Percentiles rank a stretch among this genome's conserved stretches.
These are phyloP conservation scores for Pezicula rhizophila DNA, from an alignment of 2,329 filamentous ascomycete genomes.

Conservation along the genomic window DNA sequence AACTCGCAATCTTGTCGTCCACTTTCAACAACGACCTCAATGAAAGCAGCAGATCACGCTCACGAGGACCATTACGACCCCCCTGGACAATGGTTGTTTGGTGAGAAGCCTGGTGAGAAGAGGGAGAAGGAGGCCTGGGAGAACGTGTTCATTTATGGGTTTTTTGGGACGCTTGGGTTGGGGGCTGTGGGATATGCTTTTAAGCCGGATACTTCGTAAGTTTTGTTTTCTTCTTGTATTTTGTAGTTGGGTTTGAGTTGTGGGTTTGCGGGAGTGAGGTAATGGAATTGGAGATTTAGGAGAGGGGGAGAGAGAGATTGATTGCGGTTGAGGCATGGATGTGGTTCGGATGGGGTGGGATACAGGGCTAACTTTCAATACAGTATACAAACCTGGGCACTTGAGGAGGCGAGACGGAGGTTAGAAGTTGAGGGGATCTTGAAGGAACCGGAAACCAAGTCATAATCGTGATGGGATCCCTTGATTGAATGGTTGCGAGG, in stretches of 20 bases:
- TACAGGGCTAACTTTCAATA: slow-evolving; percentile 23
- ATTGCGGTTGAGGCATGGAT: neutral
- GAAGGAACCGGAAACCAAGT: slow-evolving; percentile 57
- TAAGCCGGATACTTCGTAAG: slow-evolving; percentile 98
- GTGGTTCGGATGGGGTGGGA: neutral
- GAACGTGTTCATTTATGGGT: slow-evolving; percentile 75
- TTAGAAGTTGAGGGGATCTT: slow-evolving; percentile 94
- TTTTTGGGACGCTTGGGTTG: slow-evolving; percentile 70
- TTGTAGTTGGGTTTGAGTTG: slow-evolving; percentile 3
- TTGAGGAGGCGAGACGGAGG: slow-evolving; percentile 91
- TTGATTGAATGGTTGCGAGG: neutral
- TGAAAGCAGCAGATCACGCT: slow-evolving; percentile 16
- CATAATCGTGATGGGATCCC: slow-evolving; percentile 4
- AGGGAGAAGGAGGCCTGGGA: slow-evolving; percentile 97
- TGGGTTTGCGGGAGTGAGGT: neutral
- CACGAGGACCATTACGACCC: slow-evolving; percentile 68
- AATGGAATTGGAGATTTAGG: neutral
- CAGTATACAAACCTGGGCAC: slow-evolving; percentile 98
- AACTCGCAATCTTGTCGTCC: neutral
- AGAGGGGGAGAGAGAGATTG: neutral
- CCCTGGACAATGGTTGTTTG: slow-evolving; percentile 87
- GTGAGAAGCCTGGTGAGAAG: slow-evolving; percentile 92
- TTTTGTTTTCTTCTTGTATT: slow-evolving; percentile 28
- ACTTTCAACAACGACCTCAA: slow-evolving; percentile 1
- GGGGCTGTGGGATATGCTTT: slow-evolving; percentile 81